Evolutionary conservation across 1,284 basidiomycete species (phyloP).

Genomic region (Cutaneotrichosporon dermatis): DNA sequence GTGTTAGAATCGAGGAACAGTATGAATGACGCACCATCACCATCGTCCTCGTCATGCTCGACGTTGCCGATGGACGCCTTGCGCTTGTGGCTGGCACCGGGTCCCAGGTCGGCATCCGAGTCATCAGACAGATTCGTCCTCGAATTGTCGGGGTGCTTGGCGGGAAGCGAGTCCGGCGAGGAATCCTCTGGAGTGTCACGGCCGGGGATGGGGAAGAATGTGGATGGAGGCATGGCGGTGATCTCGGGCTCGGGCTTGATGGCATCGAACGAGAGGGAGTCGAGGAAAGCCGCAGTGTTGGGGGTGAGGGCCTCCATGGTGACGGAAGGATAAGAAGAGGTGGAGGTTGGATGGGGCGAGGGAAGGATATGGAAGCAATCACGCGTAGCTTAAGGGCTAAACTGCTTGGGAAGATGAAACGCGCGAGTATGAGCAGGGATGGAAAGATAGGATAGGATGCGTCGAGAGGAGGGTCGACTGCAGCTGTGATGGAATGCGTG

Average conservation of each 20-base stretch:
- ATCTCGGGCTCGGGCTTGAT: background rate
- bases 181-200: slow-evolving; percentile 40
- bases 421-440: too few species aligned
- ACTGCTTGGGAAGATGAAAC: too few species aligned
- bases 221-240: slow-evolving; percentile 30
- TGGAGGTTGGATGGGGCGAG: too few species aligned
- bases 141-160: background rate
- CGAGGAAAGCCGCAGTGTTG: slow-evolving; percentile 40
- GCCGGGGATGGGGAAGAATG: slow-evolving; percentile 41
- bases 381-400: too few species aligned
- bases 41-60: slow-evolving; percentile 20
- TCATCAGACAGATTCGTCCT: slow-evolving; percentile 11
- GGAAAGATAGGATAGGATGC: too few species aligned
- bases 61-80: slow-evolving; percentile 19
- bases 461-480: too few species aligned
- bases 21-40: slow-evolving; percentile 27
- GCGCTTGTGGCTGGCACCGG: slow-evolving; percentile 26
- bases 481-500: too few species aligned
- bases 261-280: slow-evolving; percentile 28
- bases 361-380: too few species aligned
- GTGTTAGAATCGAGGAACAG: slow-evolving; percentile 4
- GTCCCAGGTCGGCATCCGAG: slow-evolving; percentile 10
- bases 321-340: too few species aligned
- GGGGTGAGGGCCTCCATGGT: too few species aligned
- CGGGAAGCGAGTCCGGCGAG: slow-evolving; percentile 26